Conservation (phyloP, 2,329 filamentous ascomycete genomes). For the Exophiala calicioides region DNA sequence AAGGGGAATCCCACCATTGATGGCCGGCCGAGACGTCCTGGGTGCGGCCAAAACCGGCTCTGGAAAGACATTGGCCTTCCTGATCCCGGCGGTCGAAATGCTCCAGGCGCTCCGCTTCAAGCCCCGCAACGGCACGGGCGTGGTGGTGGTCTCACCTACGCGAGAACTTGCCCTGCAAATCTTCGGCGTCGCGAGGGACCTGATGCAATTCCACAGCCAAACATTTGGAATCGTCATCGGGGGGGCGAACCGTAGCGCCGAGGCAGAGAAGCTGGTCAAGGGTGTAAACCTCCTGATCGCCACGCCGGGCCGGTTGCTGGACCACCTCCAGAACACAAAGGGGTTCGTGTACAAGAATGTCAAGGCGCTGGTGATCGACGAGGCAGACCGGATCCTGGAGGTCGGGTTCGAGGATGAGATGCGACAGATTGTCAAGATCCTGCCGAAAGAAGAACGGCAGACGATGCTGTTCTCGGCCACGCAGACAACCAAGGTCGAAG, state of each 20-base stretch:
- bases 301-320: slow-evolving; percentile 86
- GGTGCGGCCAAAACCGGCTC: slow-evolving; percentile 95
- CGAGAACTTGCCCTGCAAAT: slow-evolving; percentile 94
- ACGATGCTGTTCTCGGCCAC: slow-evolving; percentile 99
- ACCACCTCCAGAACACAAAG: slow-evolving; percentile 90
- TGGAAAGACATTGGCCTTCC: slow-evolving; percentile 91
- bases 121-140: slow-evolving; percentile 88
- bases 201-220: slow-evolving; percentile 91
- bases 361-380: slow-evolving; percentile 89
- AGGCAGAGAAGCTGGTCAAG: slow-evolving; percentile 91
- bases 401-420: slow-evolving; percentile 98
- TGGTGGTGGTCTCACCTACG: slow-evolving; percentile 89
- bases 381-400: slow-evolving; percentile 94
- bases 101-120: slow-evolving; percentile 88
- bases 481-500: slow-evolving; percentile 97
- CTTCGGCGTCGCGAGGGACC: slow-evolving; percentile 88
- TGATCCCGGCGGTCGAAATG: slow-evolving; percentile 94
- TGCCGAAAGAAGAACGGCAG: slow-evolving; percentile 82
- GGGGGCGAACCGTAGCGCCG: slow-evolving; percentile 84
- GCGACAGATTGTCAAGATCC: slow-evolving; percentile 91
- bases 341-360: slow-evolving; percentile 91
- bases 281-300: slow-evolving; percentile 94
- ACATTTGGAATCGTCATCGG: slow-evolving; percentile 96
- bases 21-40: slow-evolving; percentile 88
- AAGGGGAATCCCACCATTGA: slow-evolving; percentile 79